These are phyloP conservation scores for Scutellaria baicalensis DNA, from an alignment of 257 asterid species.

Conservation along the genomic window DNA sequence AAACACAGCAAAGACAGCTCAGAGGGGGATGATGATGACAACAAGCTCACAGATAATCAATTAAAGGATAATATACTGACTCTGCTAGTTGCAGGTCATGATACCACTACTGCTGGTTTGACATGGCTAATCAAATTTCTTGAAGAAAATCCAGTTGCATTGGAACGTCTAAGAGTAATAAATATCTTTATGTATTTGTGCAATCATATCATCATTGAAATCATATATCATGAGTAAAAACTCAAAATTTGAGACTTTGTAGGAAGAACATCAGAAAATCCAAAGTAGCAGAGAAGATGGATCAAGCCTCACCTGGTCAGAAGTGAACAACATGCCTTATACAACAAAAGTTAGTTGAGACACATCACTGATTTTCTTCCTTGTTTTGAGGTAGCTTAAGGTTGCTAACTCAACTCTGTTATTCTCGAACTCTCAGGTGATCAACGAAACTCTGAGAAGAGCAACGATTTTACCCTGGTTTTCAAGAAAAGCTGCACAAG, in stretches of 20 bases:
- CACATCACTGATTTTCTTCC: neutral
- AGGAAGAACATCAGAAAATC: constrained; percentile 73
- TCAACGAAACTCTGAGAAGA: constrained; percentile 71
- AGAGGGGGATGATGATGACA: constrained; percentile 49
- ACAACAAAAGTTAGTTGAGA: constrained; percentile 51
- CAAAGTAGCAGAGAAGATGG: constrained; percentile 36
- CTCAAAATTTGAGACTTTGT: constrained; percentile 13
- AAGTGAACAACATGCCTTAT: constrained; percentile 72
- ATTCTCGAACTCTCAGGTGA: constrained; percentile 37
- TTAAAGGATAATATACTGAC: constrained; percentile 79
- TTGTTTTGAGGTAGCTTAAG: neutral
- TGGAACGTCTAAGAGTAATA: constrained; percentile 63
- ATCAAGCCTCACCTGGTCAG: constrained; percentile 69
- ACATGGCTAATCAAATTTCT: constrained; percentile 77
- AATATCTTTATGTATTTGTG: constrained; percentile 4
- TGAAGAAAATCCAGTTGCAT: constrained; percentile 58
- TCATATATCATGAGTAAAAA: neutral
- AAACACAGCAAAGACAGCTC: constrained; percentile 46
- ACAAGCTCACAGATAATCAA: constrained; percentile 73
- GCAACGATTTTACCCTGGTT: constrained; percentile 85
- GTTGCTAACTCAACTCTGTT: neutral
- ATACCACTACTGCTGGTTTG: constrained; percentile 82
- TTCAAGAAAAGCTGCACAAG: constrained; percentile 90
- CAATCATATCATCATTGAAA: neutral
- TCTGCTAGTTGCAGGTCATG: constrained; percentile 80